These are phyloP conservation scores for Mycena latifolia DNA, from an alignment of 768 basidiomycete genomes.

Conservation along the genomic window DNA sequence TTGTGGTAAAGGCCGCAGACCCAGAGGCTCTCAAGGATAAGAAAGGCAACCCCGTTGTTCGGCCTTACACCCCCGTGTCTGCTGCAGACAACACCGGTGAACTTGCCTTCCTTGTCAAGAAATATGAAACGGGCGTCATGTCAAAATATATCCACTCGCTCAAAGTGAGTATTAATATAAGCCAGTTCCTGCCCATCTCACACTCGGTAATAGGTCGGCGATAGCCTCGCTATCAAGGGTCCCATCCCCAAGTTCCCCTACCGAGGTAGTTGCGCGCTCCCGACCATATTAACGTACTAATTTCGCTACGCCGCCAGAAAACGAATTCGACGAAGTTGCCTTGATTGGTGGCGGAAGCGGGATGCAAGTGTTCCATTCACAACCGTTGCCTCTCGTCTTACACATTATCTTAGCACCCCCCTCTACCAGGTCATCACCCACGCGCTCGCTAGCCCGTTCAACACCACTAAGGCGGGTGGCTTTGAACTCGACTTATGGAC, in stretches of 20 bases:
- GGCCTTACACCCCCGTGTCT: slow-evolving; percentile 96
- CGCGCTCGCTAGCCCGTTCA: slow-evolving; percentile 75
- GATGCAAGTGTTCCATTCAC: slow-evolving; percentile 79
- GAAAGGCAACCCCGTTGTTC: slow-evolving; percentile 89
- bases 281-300: neutral
- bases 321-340: slow-evolving; percentile 87
- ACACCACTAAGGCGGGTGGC: slow-evolving; percentile 99
- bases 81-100: slow-evolving; percentile 80
- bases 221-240: slow-evolving; percentile 89
- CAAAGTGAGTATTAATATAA: slow-evolving; percentile 55
- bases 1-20: slow-evolving; percentile 82
- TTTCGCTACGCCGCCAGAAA: slow-evolving; percentile 62
- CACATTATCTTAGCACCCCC: slow-evolving; percentile 73
- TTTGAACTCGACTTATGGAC: no score
- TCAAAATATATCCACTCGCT: slow-evolving; percentile 87
- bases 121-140: slow-evolving; percentile 84
- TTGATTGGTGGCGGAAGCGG: slow-evolving; percentile 96
- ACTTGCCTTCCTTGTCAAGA: slow-evolving; percentile 86
- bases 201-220: slow-evolving; percentile 60
- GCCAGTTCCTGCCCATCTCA: neutral
- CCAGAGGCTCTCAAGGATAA: slow-evolving; percentile 72
- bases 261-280: slow-evolving; percentile 57
- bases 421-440: slow-evolving; percentile 86
- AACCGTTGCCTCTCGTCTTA: neutral
- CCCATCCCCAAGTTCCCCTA: slow-evolving; percentile 91